A percentile compares a stretch with the other conserved stretches of the same genome.
Evolutionary conservation across 371 early-diverging fungal genomes (phyloP).

Genomic region (Mortierella sp.): DNA sequence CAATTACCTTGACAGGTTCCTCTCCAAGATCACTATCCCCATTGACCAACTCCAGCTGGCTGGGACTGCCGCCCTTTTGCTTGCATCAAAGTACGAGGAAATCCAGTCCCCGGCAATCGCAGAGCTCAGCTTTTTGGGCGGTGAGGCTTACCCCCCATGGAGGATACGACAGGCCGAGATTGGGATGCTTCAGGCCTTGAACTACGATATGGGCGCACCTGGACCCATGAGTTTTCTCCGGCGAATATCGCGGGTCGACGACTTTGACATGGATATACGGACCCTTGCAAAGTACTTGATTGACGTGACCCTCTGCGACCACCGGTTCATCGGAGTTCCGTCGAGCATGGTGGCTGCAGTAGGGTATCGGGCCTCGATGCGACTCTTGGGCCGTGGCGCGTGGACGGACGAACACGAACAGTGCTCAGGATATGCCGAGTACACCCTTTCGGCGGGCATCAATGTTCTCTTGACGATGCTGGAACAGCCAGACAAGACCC

Average conservation of each 20-base stretch:
- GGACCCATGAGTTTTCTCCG: constrained; percentile 84
- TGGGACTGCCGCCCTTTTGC: constrained; percentile 84
- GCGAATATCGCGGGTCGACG: constrained; percentile 83
- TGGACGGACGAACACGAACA: constrained; percentile 64
- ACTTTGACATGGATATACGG: constrained; percentile 82
- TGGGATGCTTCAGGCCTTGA: constrained; percentile 76
- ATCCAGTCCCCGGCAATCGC: constrained; percentile 77
- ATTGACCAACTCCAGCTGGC: constrained; percentile 89
- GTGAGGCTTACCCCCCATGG: constrained; percentile 69
- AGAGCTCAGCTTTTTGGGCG: constrained; percentile 73
- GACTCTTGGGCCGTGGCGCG: constrained; percentile 72
- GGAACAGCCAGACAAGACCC: constrained; percentile 36
- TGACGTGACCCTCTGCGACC: constrained; percentile 85
- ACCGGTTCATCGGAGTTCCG: constrained; percentile 74
- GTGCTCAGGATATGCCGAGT: constrained; percentile 28
- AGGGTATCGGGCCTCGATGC: constrained; percentile 79
- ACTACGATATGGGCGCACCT: constrained; percentile 81
- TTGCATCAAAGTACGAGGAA: constrained; percentile 95
- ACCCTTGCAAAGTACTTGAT: constrained; percentile 90
- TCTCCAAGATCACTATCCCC: constrained; percentile 79
- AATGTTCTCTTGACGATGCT: constrained; percentile 41
- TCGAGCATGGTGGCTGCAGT: constrained; percentile 83
- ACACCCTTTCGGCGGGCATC: constrained; percentile 17
- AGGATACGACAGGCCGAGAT: constrained; percentile 82
- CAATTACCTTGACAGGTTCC: constrained; percentile 91